Conservation (phyloP, 2,329 filamentous ascomycete genomes). For the Arthrocladium fulminans region DNA sequence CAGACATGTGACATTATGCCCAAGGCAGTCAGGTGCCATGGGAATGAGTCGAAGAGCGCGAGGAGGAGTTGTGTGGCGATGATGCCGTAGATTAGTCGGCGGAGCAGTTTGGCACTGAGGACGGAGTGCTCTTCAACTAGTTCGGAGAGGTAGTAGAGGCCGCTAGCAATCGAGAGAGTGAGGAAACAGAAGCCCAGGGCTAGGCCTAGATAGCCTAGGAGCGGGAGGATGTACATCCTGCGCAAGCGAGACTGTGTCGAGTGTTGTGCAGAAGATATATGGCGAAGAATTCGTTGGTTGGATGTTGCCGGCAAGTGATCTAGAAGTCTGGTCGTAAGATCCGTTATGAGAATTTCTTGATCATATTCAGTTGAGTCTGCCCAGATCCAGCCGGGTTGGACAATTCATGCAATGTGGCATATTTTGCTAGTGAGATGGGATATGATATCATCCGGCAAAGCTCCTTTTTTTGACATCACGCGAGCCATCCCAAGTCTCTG, state of each 20-base stretch:
- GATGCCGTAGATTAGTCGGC: constrained; percentile 72
- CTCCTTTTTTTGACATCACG: too few relatives aligned
- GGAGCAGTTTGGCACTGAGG: constrained; percentile 76
- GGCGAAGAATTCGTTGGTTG: neutral
- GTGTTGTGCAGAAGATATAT: neutral
- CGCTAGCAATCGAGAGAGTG: constrained; percentile 95
- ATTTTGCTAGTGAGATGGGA: too few relatives aligned
- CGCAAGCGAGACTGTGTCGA: neutral
- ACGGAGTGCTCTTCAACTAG: constrained; percentile 97
- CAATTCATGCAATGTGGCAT: too few relatives aligned
- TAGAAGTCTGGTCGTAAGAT: too few relatives aligned
- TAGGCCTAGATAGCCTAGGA: constrained; percentile 82
- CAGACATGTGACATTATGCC: constrained; percentile 73
- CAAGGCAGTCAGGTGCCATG: constrained; percentile 62
- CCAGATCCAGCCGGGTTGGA: too few relatives aligned
- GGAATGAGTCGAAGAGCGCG: constrained; percentile 75
- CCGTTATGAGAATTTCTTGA: too few relatives aligned
- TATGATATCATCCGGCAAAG: too few relatives aligned
- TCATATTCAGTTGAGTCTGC: too few relatives aligned
- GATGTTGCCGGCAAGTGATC: neutral
- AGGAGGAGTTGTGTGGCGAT: constrained; percentile 67
- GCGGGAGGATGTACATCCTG: constrained; percentile 85
- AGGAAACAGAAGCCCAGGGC: constrained; percentile 86
- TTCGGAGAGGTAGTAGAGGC: constrained; percentile 95
- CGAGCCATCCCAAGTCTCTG: too few relatives aligned